phyloP scores from a whole-genome alignment of 2,329 filamentous ascomycete genomes.

The Orbilia ellipsospora region DNA sequence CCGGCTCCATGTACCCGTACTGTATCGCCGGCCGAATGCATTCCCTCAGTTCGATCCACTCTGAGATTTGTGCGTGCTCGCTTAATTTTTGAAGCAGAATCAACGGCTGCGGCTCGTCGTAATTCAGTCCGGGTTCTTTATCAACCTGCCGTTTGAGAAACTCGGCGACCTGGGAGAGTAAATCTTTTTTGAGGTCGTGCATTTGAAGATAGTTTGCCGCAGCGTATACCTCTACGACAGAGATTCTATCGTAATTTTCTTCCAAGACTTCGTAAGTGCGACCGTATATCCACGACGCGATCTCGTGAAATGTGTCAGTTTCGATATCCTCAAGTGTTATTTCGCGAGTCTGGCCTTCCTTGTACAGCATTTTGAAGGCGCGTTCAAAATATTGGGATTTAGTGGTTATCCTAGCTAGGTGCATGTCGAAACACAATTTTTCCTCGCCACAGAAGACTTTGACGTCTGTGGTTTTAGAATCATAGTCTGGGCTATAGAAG shows the following conservation, averaged over 20 bases:
- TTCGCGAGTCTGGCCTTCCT: not conserved
- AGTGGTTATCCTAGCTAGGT: not conserved
- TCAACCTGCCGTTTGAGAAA: not conserved
- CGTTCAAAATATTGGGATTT: slow-evolving; percentile 9
- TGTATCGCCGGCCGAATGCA: slow-evolving; percentile 1
- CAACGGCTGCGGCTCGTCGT: not conserved
- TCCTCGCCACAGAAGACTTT: not conserved
- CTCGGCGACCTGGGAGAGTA: not conserved
- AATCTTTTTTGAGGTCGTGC: not conserved
- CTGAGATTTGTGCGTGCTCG: not conserved
- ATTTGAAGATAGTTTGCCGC: slow-evolving; percentile 28
- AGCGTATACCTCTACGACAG: not conserved
- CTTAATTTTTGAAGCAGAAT: not conserved
- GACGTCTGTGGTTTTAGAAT: slow-evolving; percentile 9
- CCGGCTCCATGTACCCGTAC: not conserved
- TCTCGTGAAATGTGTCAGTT: not conserved
- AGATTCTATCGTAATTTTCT: not conserved
- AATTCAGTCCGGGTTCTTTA: not conserved
- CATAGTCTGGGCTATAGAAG: slow-evolving; percentile 1
- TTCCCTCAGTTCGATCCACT: not conserved
- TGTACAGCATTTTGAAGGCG: not conserved
- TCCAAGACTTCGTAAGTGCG: not conserved
- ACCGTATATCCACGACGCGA: slow-evolving; percentile 13
- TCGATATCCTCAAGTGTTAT: slow-evolving; percentile 10
- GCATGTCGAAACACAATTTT: not conserved